phyloP scores from a whole-genome alignment of 1,139 yeast genomes.

The Taphrina confusa region DNA sequence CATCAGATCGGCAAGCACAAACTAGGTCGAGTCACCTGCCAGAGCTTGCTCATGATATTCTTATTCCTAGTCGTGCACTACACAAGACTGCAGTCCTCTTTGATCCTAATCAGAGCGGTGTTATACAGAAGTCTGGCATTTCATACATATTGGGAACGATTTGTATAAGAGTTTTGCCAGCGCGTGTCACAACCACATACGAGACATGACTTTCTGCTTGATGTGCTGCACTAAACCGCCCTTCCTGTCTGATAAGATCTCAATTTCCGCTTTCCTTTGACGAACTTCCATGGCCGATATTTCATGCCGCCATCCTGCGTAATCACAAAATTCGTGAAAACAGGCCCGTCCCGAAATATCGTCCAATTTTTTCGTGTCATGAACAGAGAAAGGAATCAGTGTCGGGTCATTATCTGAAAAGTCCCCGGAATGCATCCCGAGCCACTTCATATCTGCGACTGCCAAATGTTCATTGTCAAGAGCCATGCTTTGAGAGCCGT shows the following conservation, averaged over 20 bases:
- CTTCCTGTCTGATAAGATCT: conserved; percentile 2
- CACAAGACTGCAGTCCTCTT: too few species aligned
- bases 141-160: too few species aligned
- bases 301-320: conserved; percentile 4
- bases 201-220: background rate
- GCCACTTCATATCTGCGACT: conserved; percentile 41
- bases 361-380: conserved; percentile 12
- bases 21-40: too few species aligned
- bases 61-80: too few species aligned
- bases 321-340: background rate
- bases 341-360: background rate
- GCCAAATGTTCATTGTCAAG: conserved; percentile 34
- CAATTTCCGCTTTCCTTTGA: conserved; percentile 26
- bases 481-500: conserved; percentile 43
- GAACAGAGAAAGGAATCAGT: background rate
- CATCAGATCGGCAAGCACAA: too few species aligned
- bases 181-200: background rate
- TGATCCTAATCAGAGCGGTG: too few species aligned
- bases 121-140: too few species aligned
- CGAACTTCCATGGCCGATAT: background rate
- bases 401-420: background rate
- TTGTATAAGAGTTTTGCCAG: too few species aligned
- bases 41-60: too few species aligned
- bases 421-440: conserved; percentile 45
- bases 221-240: background rate